Evolutionary conservation across 768 basidiomycete genomes (phyloP), one percentile per base, ranked within the genome.

Genomic region (Trametes villosa): DNA sequence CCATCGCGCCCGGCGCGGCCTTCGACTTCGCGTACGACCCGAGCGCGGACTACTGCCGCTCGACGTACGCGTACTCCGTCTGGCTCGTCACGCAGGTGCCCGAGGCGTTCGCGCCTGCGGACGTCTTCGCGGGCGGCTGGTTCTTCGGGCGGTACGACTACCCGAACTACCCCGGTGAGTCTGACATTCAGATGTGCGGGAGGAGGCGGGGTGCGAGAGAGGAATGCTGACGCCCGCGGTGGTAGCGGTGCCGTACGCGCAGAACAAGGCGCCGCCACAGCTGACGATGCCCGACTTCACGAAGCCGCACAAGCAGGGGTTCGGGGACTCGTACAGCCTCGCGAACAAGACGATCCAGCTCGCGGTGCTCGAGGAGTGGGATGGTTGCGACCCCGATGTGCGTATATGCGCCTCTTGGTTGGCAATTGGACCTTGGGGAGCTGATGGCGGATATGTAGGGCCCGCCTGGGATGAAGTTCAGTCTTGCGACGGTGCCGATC

Each of bases 251-350:
- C 79, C 80, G 18, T 70, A 74, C 63, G 72, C 79, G 11, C 61
- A 53, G 20, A 76, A 80, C 53, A 74, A 71, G 20, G 66, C 77
- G 3, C 81, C 81, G 3, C 38, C 73, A 0, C 62, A 74, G 41
- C 71, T 81, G 24, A 72, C 68, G 17, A 81, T 82, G 80, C 81
- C 81, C 15, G 71, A 82, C 71, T 80, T 83, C 61, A 72, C 78
- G 2, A 69, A 71, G 49, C 61, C 70, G 18, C 75, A 71, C 12
- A 77, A 74, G 40, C 40, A 11, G 13, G 80, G 79, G 3, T 82
- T 74, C 41, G 78, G 77, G 18, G 45, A 62, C n/a, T 78, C 78
- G 24, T 56, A 63, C 31, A 29, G 57, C 17, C 74, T 67, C 15
- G 69, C 61, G 53, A 70, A 80, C 62, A 65, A 67, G 9, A 67